Percentiles rank a stretch among this genome's conserved stretches.
Evolutionary conservation across 371 early-diverging fungal genomes (phyloP).

Genomic region (Mucor ambiguus): DNA sequence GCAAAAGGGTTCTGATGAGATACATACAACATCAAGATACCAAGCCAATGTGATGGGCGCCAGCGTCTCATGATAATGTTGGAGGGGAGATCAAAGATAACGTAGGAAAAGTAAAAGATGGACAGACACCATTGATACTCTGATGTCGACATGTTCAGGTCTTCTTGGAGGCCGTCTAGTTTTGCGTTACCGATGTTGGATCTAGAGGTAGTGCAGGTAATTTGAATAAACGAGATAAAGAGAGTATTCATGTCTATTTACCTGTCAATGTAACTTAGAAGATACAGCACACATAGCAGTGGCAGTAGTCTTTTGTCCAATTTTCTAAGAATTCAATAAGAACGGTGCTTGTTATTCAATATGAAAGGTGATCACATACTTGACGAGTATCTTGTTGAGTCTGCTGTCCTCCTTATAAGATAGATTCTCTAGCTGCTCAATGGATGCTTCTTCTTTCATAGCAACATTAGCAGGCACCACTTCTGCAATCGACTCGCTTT

Average conservation of each 20-base stretch:
- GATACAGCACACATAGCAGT: constrained; percentile 36
- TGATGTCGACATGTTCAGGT: constrained; percentile 24
- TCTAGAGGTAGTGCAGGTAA: constrained; percentile 7
- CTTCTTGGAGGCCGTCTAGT: constrained; percentile 37
- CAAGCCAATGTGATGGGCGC: constrained; percentile 28
- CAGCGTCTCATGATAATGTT: constrained; percentile 37
- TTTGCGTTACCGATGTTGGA: constrained; percentile 53
- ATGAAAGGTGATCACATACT: background rate
- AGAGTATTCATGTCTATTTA: background rate
- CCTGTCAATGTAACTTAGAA: constrained; percentile 45
- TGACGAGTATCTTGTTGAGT: background rate
- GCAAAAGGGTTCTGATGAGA: background rate
- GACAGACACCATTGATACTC: constrained; percentile 34
- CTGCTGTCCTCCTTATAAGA: background rate
- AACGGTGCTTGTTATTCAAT: too few relatives aligned
- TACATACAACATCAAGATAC: constrained; percentile 25
- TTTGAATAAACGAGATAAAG: background rate
- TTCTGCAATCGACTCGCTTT: background rate
- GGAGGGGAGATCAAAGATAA: constrained; percentile 33
- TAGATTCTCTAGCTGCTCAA: background rate
- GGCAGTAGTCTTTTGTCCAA: constrained; percentile 36
- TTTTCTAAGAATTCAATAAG: constrained; percentile 25
- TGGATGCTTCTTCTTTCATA: background rate
- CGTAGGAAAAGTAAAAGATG: constrained; percentile 31
- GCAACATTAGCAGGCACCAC: background rate